Percentiles rank a stretch among this genome's conserved stretches.
Conservation (phyloP, 352 stramenopile species). For the Phytophthora macrochlamydospora region DNA sequence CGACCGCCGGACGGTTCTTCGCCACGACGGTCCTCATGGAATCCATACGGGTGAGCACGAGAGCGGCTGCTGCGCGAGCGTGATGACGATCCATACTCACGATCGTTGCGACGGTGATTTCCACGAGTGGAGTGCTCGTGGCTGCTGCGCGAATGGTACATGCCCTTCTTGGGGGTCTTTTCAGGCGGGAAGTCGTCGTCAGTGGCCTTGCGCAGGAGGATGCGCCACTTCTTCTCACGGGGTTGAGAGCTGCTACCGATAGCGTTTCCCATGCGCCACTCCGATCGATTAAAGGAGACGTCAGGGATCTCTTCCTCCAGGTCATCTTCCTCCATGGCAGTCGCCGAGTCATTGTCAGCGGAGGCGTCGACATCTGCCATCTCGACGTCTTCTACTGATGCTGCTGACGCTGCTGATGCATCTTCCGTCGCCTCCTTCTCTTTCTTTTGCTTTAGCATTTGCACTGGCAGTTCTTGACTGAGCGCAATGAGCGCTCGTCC, state of each 20-base stretch:
- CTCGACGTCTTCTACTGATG: constrained; percentile 50
- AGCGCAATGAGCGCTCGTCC: constrained; percentile 66
- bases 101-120: constrained; percentile 27
- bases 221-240: constrained; percentile 66
- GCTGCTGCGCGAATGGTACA: constrained; percentile 68
- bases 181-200: constrained; percentile 81
- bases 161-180: constrained; percentile 64
- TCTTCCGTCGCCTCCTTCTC: constrained; percentile 15
- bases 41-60: constrained; percentile 52
- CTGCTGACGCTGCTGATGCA: not conserved
- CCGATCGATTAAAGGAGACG: constrained; percentile 64
- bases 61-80: constrained; percentile 21
- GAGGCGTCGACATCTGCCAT: constrained; percentile 48
- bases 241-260: constrained; percentile 63
- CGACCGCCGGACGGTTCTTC: constrained; percentile 24
- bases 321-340: constrained; percentile 31
- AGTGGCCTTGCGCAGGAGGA: constrained; percentile 74
- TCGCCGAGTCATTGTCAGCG: constrained; percentile 22
- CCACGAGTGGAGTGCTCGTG: constrained; percentile 22
- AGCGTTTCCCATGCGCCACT: constrained; percentile 56
- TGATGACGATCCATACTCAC: constrained; percentile 41
- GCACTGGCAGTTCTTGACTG: constrained; percentile 49
- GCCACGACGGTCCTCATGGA: constrained; percentile 36
- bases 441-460: constrained; percentile 47
- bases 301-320: constrained; percentile 50